Percentiles rank a stretch among this genome's conserved stretches.
Conservation (phyloP, 768 basidiomycete species). For the Calocybe gangraenosa region DNA sequence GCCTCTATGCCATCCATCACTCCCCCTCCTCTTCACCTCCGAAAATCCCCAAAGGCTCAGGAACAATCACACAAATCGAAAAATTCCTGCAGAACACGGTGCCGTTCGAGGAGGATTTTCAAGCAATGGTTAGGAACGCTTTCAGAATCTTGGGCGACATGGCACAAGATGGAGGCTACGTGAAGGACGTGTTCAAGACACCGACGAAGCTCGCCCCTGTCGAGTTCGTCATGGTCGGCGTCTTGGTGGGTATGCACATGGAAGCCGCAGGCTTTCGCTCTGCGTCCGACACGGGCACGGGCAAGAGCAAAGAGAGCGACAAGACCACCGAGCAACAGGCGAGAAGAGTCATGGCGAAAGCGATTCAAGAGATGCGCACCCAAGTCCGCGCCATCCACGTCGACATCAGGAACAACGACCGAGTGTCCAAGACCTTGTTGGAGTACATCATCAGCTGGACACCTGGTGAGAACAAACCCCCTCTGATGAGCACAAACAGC, state of each 20-base stretch:
- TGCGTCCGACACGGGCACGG: background rate
- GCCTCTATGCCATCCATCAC: slow-evolving; percentile 37
- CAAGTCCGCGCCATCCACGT: slow-evolving; percentile 50
- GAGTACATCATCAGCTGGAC: slow-evolving; percentile 38
- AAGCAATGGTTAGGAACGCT: background rate
- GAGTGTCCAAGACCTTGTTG: slow-evolving; percentile 52
- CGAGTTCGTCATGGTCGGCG: slow-evolving; percentile 57
- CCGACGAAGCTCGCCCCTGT: slow-evolving; percentile 56
- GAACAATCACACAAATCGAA: slow-evolving; percentile 18
- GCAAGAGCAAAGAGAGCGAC: slow-evolving; percentile 2
- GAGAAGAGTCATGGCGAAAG: slow-evolving; percentile 5
- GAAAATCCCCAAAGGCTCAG: background rate
- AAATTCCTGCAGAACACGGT: slow-evolving; percentile 14
- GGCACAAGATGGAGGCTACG: background rate
- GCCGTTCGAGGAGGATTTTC: slow-evolving; percentile 1
- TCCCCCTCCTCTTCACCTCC: background rate
- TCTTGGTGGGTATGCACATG: slow-evolving; percentile 52
- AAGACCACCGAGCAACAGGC: background rate
- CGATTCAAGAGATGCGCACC: slow-evolving; percentile 39
- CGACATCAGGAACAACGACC: slow-evolving; percentile 64
- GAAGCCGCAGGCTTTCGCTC: slow-evolving; percentile 13
- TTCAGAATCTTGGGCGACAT: slow-evolving; percentile 10
- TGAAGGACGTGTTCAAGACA: slow-evolving; percentile 1
- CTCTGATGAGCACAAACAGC: no score
- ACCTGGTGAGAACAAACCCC: background rate